These are phyloP conservation scores for Phytophthora lateralis DNA, from an alignment of 352 stramenopile genomes.

Conservation along the genomic window DNA sequence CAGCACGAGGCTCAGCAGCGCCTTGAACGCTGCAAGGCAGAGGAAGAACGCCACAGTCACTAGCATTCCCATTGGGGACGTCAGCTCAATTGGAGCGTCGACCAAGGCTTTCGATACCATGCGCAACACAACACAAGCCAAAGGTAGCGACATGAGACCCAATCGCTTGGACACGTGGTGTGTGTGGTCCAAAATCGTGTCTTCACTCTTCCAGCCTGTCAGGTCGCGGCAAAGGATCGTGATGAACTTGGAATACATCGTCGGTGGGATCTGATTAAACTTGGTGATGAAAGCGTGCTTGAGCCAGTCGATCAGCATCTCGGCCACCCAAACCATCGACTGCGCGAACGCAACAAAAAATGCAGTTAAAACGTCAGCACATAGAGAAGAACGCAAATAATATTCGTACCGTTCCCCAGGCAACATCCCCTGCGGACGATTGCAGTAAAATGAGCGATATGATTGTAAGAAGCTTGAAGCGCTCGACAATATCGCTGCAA, in stretches of 20 bases:
- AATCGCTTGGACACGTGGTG: conserved; percentile 94
- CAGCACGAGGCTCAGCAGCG: conserved; percentile 70
- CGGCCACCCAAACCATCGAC: conserved; percentile 90
- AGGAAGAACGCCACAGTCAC: conserved; percentile 71
- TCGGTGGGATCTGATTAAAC: conserved; percentile 96
- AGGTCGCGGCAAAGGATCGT: conserved; percentile 95
- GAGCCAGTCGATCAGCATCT: conserved; percentile 98
- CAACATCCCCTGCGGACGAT: conserved; percentile 71
- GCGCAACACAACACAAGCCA: conserved; percentile 93
- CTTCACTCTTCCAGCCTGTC: conserved; percentile 93
- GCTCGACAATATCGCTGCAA: conserved; percentile 97
- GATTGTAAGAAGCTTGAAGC: conserved; percentile 98
- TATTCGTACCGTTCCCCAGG: conserved; percentile 69
- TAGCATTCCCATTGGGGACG: conserved; percentile 45
- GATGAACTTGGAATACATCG: conserved; percentile 95
- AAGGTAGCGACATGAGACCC: conserved; percentile 93
- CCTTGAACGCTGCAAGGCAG: conserved; percentile 81
- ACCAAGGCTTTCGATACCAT: conserved; percentile 74
- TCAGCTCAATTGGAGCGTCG: conserved; percentile 47
- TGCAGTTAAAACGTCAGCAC: background rate
- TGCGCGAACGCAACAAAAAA: conserved; percentile 14
- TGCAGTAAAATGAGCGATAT: conserved; percentile 95
- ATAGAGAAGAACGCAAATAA: background rate
- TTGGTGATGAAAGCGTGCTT: conserved; percentile 99
- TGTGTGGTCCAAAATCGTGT: conserved; percentile 93